These are phyloP conservation scores for Lathyrus sativus DNA, from an alignment of 306 rosid species.

Conservation along the genomic window DNA sequence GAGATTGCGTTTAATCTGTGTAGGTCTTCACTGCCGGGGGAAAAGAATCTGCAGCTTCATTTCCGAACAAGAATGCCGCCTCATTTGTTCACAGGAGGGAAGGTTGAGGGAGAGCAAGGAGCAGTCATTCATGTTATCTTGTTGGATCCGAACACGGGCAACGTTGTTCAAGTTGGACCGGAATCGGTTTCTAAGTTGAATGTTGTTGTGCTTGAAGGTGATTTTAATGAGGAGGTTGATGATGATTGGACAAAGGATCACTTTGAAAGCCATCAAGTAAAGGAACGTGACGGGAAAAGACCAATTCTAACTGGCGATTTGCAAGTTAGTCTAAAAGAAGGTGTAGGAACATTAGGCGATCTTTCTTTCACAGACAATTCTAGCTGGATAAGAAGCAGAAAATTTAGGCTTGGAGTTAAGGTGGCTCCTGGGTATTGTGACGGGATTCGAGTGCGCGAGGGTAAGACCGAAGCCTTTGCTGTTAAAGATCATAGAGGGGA, in stretches of 20 bases:
- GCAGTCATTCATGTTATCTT: slow-evolving; percentile 63
- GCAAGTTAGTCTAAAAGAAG: slow-evolving; percentile 75
- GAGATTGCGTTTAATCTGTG: slow-evolving; percentile 20
- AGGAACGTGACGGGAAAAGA: slow-evolving; percentile 88
- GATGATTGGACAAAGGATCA: slow-evolving; percentile 66
- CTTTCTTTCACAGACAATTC: slow-evolving; percentile 89
- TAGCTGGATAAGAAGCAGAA: slow-evolving; percentile 90
- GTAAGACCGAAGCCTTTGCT: slow-evolving; percentile 77
- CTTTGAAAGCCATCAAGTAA: slow-evolving; percentile 69
- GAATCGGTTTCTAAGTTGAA: slow-evolving; percentile 67
- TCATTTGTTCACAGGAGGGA: slow-evolving; percentile 83
- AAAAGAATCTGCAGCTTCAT: slow-evolving; percentile 64
- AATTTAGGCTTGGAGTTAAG: slow-evolving; percentile 83
- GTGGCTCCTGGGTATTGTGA: slow-evolving; percentile 63
- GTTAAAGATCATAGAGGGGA: slow-evolving; percentile 96
- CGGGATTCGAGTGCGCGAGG: slow-evolving; percentile 71
- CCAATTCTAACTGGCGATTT: slow-evolving; percentile 80
- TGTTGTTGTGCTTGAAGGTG: slow-evolving; percentile 85
- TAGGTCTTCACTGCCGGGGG: slow-evolving; percentile 59
- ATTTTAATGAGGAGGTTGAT: slow-evolving; percentile 64
- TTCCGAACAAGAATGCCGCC: slow-evolving; percentile 88
- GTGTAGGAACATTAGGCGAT: slow-evolving; percentile 78
- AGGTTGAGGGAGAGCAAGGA: slow-evolving; percentile 90
- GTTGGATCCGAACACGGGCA: slow-evolving; percentile 58
- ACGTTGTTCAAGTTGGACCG: slow-evolving; percentile 63